Evolutionary conservation across 257 asterid genomes (phyloP).

Genomic region (Jaltomata sinuosa): DNA sequence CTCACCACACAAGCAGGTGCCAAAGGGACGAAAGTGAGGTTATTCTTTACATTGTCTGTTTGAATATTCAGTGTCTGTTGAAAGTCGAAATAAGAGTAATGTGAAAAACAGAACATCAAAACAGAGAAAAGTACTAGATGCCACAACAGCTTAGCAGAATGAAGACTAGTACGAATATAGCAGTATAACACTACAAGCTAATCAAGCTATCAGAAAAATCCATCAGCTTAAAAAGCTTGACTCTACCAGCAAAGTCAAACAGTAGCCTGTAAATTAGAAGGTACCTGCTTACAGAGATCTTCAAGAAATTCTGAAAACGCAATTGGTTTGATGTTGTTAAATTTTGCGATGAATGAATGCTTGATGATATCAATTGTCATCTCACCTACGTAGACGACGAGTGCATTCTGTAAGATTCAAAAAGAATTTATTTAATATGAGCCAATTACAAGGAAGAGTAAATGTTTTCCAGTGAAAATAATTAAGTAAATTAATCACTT

Average conservation of each 20-base stretch:
- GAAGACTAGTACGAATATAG: background rate
- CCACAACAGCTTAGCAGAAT: background rate
- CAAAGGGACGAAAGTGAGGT: conserved; percentile 76
- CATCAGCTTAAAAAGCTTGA: background rate
- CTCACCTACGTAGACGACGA: conserved; percentile 74
- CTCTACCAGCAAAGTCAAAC: background rate
- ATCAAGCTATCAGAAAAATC: background rate
- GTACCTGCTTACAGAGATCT: conserved; percentile 97
- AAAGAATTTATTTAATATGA: background rate
- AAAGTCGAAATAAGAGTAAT: background rate
- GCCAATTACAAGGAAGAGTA: background rate
- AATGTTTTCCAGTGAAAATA: background rate
- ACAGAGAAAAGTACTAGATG: background rate
- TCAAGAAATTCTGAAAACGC: conserved; percentile 91
- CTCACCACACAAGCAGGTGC: conserved; percentile 98
- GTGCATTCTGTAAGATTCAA: conserved; percentile 69
- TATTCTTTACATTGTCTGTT: conserved; percentile 51
- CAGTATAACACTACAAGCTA: background rate
- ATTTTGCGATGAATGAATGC: conserved; percentile 90
- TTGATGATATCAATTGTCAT: conserved; percentile 84
- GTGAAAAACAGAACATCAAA: background rate
- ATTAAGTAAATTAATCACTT: background rate
- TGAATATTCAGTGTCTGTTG: conserved; percentile 62
- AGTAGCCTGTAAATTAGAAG: background rate
- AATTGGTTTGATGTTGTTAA: conserved; percentile 85